Evolutionary conservation across 257 asterid genomes (phyloP).

Genomic region (Paraleonurus japonicus): DNA sequence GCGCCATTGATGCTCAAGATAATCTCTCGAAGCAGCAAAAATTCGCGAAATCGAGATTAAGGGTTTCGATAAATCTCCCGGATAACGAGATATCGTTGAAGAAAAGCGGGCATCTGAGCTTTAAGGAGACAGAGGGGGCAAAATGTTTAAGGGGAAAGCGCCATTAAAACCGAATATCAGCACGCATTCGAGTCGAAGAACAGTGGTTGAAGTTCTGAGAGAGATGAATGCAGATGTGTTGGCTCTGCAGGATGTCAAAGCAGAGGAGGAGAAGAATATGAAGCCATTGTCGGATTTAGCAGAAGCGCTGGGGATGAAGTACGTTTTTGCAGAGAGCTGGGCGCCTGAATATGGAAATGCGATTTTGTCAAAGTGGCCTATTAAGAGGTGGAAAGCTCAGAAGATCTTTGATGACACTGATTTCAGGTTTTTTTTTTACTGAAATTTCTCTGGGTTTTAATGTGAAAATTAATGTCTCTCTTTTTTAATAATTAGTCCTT

Average conservation of each 20-base stretch:
- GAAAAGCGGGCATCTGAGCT: constrained; percentile 54
- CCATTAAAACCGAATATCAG: constrained; percentile 42
- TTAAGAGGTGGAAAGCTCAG: constrained; percentile 79
- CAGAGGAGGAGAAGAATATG: constrained; percentile 93
- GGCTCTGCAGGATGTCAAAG: constrained; percentile 92
- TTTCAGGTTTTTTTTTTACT: constrained; percentile 54
- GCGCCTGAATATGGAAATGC: constrained; percentile 98
- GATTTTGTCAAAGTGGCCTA: constrained; percentile 84
- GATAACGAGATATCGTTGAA: constrained; percentile 87
- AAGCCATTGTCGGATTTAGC: constrained; percentile 90
- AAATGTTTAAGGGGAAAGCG: constrained; percentile 49
- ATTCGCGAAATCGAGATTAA: constrained; percentile 60
- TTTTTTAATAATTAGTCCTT: too few relatives aligned
- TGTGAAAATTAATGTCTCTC: too few relatives aligned
- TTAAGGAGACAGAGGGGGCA: constrained; percentile 31
- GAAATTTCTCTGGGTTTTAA: not conserved
- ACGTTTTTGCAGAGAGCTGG: constrained; percentile 97
- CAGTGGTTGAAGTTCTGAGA: constrained; percentile 62
- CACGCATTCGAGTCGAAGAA: constrained; percentile 36
- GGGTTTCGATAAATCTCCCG: constrained; percentile 90
- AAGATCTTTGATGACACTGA: constrained; percentile 79
- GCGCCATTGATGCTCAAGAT: not conserved
- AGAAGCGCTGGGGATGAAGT: constrained; percentile 79
- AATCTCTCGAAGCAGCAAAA: constrained; percentile 45
- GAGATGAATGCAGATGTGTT: constrained; percentile 83